phyloP scores from a whole-genome alignment of 805 yeast species.

The Candida nemodendra region DNA sequence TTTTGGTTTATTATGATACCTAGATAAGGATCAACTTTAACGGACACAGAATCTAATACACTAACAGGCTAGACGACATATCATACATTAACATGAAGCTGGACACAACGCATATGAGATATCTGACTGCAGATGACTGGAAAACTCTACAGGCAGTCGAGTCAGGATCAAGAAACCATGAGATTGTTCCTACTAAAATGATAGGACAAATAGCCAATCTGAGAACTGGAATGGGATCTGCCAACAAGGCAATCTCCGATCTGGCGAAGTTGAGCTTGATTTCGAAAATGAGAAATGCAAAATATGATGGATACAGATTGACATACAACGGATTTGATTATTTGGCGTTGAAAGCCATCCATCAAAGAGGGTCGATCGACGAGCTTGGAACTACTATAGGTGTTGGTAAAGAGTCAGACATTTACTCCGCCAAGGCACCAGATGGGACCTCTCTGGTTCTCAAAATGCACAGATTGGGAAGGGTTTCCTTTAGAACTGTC shows the following conservation, averaged over 20 bases:
- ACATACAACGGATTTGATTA: slow-evolving; percentile 91
- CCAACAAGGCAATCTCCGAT: slow-evolving; percentile 76
- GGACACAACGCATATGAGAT: slow-evolving; percentile 91
- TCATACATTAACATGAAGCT: slow-evolving; percentile 63
- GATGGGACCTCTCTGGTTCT: slow-evolving; percentile 66
- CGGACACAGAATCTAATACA: no score
- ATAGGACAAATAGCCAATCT: slow-evolving; percentile 79
- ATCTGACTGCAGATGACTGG: slow-evolving; percentile 87
- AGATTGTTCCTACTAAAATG: slow-evolving; percentile 85
- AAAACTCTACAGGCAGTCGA: slow-evolving; percentile 86
- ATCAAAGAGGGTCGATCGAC: slow-evolving; percentile 67
- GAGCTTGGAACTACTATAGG: slow-evolving; percentile 88
- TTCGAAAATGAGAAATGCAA: slow-evolving; percentile 80
- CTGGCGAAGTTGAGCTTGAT: slow-evolving; percentile 83
- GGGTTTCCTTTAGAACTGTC: slow-evolving; percentile 89
- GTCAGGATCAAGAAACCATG: slow-evolving; percentile 88
- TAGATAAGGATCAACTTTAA: no score
- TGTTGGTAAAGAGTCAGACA: slow-evolving; percentile 97
- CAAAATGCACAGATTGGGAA: slow-evolving; percentile 90
- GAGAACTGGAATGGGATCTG: slow-evolving; percentile 64
- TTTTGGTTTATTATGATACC: no score
- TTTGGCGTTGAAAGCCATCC: slow-evolving; percentile 81
- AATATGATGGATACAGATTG: slow-evolving; percentile 90
- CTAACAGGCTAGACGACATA: neutral
- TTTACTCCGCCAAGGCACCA: slow-evolving; percentile 73